Evolutionary conservation across 2,329 filamentous ascomycete genomes (phyloP).

Genomic region (Calonectria pseudoturangicola): DNA sequence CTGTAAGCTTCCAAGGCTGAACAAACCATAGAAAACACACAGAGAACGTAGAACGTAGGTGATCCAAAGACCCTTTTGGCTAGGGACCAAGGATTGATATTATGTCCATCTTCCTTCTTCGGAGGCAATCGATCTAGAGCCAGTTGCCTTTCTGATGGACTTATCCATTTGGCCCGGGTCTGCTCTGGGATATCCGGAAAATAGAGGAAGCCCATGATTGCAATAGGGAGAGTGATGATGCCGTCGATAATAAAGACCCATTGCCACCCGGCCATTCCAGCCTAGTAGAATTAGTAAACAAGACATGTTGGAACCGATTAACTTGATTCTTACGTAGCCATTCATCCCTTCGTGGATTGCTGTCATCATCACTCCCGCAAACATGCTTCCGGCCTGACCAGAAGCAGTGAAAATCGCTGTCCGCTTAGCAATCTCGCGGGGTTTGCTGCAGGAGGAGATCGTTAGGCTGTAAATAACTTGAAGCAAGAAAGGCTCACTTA

Average conservation of each 20-base stretch:
- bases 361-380: conserved; percentile 74
- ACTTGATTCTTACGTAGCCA: conserved; percentile 54
- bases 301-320: too few species aligned
- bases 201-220: conserved; percentile 48
- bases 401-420: conserved; percentile 75
- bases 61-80: conserved; percentile 54
- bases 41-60: conserved; percentile 61
- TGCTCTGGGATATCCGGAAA: conserved; percentile 57
- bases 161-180: conserved; percentile 59
- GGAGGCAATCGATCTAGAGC: conserved; percentile 56
- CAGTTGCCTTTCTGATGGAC: conserved; percentile 56
- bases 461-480: background rate
- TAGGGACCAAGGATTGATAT: conserved; percentile 56
- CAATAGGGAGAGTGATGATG: conserved; percentile 45
- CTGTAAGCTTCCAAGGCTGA: conserved; percentile 48
- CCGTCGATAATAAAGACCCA: conserved; percentile 60
- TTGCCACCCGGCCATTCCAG: conserved; percentile 67
- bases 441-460: conserved; percentile 54
- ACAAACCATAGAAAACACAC: conserved; percentile 58
- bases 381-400: conserved; percentile 74
- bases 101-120: conserved; percentile 58
- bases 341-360: conserved; percentile 59
- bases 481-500: background rate
- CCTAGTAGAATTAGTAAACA: background rate
- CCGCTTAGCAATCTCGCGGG: conserved; percentile 74